These are phyloP conservation scores for Cladosporium colombiae DNA, from an alignment of 2,329 filamentous ascomycete species.

Conservation along the genomic window DNA sequence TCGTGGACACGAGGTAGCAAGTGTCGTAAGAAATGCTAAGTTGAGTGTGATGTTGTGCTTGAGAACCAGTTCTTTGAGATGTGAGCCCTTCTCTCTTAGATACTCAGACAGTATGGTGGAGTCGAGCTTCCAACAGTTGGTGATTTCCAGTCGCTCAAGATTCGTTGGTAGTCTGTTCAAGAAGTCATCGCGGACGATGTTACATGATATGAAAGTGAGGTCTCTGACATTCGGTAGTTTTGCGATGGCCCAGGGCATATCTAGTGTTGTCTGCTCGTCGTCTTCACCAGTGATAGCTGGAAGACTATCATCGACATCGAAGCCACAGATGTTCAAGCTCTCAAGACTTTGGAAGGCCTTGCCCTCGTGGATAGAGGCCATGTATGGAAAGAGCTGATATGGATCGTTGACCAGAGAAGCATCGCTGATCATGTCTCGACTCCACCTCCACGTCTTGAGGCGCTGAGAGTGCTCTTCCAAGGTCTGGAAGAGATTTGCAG, in stretches of 20 bases:
- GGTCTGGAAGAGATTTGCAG: conserved; percentile 63
- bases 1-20: conserved; percentile 68
- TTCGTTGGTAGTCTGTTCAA: conserved; percentile 67
- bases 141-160: conserved; percentile 69
- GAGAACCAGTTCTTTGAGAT: conserved; percentile 68
- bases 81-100: conserved; percentile 65
- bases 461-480: conserved; percentile 53
- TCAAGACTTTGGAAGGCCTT: conserved; percentile 56
- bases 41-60: conserved; percentile 79
- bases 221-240: conserved; percentile 65
- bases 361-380: conserved; percentile 40
- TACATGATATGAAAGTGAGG: conserved; percentile 74
- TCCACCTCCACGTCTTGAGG: conserved; percentile 59
- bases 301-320: conserved; percentile 33
- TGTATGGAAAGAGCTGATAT: conserved; percentile 33
- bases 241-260: conserved; percentile 52
- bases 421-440: conserved; percentile 35
- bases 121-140: conserved; percentile 75
- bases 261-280: conserved; percentile 46
- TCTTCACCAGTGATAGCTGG: conserved; percentile 29
- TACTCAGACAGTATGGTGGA: conserved; percentile 67
- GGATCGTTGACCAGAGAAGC: conserved; percentile 28
- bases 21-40: conserved; percentile 68
- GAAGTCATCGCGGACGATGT: conserved; percentile 66
- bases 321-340: conserved; percentile 57